Conservation (phyloP, 495 filamentous ascomycete genomes). For the Viridothelium virens region DNA sequence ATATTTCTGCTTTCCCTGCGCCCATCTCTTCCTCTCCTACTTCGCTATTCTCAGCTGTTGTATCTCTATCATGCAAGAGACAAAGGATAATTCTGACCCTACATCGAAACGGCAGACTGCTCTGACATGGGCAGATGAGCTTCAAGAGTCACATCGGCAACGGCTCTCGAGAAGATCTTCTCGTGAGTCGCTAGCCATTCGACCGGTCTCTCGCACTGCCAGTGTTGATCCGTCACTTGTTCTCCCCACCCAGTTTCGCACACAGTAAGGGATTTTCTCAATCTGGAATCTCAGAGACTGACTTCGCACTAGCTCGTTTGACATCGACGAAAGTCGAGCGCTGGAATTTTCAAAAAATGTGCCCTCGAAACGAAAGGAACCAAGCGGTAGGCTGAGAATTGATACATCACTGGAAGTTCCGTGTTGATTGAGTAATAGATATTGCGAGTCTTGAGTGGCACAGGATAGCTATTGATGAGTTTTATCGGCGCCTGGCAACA, state of each 20-base stretch:
- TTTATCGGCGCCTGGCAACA: slow-evolving; percentile 22
- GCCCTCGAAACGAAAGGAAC: not conserved
- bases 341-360: not conserved
- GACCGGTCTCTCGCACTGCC: not conserved
- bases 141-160: not conserved
- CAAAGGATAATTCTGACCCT: not conserved
- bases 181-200: not conserved
- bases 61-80: not conserved
- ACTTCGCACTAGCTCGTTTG: not conserved
- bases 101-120: not conserved
- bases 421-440: slow-evolving; percentile 37
- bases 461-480: slow-evolving; percentile 25
- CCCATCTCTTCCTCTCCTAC: not conserved
- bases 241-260: slow-evolving; percentile 1
- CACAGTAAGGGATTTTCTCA: not conserved
- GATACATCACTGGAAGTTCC: not conserved
- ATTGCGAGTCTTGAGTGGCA: slow-evolving; percentile 22
- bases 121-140: not conserved
- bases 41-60: too few species aligned
- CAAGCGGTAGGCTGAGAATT: not conserved
- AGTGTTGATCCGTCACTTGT: not conserved
- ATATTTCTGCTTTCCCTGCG: not conserved
- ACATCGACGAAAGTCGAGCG: slow-evolving; percentile 4
- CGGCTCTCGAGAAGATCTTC: not conserved
- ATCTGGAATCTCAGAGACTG: not conserved